phyloP scores from a whole-genome alignment of 192 early-diverging fungal genomes.

The Allomyces macrogynus region DNA sequence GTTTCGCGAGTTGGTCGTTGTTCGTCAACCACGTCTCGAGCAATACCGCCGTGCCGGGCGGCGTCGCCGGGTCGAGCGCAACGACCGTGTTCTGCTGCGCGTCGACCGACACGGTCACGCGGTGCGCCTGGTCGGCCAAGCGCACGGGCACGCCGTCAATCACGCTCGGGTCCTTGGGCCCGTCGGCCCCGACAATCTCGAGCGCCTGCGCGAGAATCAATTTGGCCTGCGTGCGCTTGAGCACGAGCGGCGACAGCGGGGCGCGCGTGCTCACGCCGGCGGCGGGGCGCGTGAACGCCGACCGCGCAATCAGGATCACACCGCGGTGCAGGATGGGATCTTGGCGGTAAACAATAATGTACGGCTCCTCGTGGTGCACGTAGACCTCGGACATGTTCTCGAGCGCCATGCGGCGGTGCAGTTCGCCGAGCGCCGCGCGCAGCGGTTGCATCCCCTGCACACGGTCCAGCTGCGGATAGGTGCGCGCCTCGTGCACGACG shows the following conservation, averaged over 20 bases:
- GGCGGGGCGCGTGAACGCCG: slow-evolving; percentile 44
- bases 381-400: slow-evolving; percentile 78
- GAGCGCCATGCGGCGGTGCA: slow-evolving; percentile 67
- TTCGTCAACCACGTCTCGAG: slow-evolving; percentile 37
- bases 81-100: neutral
- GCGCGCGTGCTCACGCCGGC: slow-evolving; percentile 6
- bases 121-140: neutral
- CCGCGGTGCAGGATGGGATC: slow-evolving; percentile 80
- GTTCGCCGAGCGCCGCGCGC: slow-evolving; percentile 11
- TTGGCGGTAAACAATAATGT: slow-evolving; percentile 77
- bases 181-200: slow-evolving; percentile 14
- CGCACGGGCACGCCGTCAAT: neutral
- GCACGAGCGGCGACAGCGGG: slow-evolving; percentile 29
- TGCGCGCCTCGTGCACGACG: slow-evolving; percentile 66
- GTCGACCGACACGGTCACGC: slow-evolving; percentile 2
- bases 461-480: slow-evolving; percentile 43
- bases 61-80: slow-evolving; percentile 3
- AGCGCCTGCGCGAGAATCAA: slow-evolving; percentile 37
- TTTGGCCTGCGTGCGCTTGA: slow-evolving; percentile 32
- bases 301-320: slow-evolving; percentile 73
- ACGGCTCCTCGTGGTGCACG: slow-evolving; percentile 90
- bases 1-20: slow-evolving; percentile 10
- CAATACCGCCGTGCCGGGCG: slow-evolving; percentile 58
- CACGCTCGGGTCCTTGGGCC: slow-evolving; percentile 6
- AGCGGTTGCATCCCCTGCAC: slow-evolving; percentile 21